phyloP scores from a whole-genome alignment of 2,329 filamentous ascomycete species.

The Aspergillus aculeatinus region DNA sequence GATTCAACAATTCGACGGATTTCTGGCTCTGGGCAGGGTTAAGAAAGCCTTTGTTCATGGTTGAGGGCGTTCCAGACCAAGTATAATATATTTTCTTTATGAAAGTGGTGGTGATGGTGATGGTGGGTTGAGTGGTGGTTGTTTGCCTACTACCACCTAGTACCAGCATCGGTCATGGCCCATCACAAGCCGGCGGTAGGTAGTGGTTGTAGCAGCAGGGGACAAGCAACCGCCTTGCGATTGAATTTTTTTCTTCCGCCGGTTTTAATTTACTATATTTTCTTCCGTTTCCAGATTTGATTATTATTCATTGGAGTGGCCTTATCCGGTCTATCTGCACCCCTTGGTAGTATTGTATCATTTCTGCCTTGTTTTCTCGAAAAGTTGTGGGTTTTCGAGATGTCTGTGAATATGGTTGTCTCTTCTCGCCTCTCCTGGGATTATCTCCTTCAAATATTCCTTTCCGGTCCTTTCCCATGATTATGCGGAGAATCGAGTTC shows the following conservation, averaged over 20 bases:
- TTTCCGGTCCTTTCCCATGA: too few relatives aligned
- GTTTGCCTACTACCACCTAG: slow-evolving; percentile 18
- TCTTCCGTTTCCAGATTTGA: neutral
- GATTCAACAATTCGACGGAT: neutral
- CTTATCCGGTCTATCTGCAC: neutral
- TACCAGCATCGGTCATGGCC: slow-evolving; percentile 18
- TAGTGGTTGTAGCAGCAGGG: slow-evolving; percentile 22
- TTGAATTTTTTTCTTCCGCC: neutral
- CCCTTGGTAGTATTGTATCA: neutral
- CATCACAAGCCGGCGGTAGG: slow-evolving; percentile 26
- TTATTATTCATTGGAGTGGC: neutral
- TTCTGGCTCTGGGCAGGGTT: neutral
- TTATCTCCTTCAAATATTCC: too few relatives aligned
- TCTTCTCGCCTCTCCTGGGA: too few relatives aligned
- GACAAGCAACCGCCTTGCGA: slow-evolving; percentile 6
- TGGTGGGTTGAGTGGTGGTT: slow-evolving; percentile 16
- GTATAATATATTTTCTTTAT: slow-evolving; percentile 9
- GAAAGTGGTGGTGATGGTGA: slow-evolving; percentile 7
- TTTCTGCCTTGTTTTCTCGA: neutral
- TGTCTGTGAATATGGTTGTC: neutral
- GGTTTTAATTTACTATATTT: neutral
- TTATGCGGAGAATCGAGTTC: neutral
- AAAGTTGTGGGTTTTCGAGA: neutral
- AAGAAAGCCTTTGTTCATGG: neutral
- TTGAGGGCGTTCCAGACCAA: slow-evolving; percentile 8